Evolutionary conservation across 106 monocot genomes (phyloP).

Genomic region (Allium fistulosum): DNA sequence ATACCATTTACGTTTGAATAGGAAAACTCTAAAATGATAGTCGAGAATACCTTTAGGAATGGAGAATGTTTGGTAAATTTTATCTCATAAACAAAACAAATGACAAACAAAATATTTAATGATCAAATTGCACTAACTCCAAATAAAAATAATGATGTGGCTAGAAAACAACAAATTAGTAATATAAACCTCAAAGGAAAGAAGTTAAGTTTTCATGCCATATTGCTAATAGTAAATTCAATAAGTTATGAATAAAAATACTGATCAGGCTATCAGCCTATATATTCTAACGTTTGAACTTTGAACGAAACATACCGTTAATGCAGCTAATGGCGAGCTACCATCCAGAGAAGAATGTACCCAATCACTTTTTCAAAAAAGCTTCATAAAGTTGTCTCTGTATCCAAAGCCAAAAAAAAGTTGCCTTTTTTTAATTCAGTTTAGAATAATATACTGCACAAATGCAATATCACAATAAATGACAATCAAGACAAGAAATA

Average conservation of each 20-base stretch:
- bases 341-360: slow-evolving; percentile 57
- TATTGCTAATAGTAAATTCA: not conserved
- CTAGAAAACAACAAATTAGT: not conserved
- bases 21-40: too few relatives aligned
- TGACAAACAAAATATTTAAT: too few relatives aligned
- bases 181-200: not conserved
- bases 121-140: too few relatives aligned
- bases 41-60: too few relatives aligned
- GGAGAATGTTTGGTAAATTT: too few relatives aligned
- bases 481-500: slow-evolving; percentile 8
- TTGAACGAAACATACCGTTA: slow-evolving; percentile 41
- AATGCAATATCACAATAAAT: not conserved
- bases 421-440: not conserved
- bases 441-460: not conserved
- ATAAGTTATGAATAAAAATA: not conserved
- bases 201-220: not conserved
- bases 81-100: too few relatives aligned
- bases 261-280: too few relatives aligned
- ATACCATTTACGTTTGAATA: too few relatives aligned
- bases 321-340: slow-evolving; percentile 85
- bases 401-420: slow-evolving; percentile 5
- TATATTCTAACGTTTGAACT: too few relatives aligned
- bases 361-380: slow-evolving; percentile 84
- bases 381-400: slow-evolving; percentile 99
- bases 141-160: too few relatives aligned